These are phyloP conservation scores for Citrus glauca DNA, from an alignment of 345 rosid genomes.

Conservation along the genomic window DNA sequence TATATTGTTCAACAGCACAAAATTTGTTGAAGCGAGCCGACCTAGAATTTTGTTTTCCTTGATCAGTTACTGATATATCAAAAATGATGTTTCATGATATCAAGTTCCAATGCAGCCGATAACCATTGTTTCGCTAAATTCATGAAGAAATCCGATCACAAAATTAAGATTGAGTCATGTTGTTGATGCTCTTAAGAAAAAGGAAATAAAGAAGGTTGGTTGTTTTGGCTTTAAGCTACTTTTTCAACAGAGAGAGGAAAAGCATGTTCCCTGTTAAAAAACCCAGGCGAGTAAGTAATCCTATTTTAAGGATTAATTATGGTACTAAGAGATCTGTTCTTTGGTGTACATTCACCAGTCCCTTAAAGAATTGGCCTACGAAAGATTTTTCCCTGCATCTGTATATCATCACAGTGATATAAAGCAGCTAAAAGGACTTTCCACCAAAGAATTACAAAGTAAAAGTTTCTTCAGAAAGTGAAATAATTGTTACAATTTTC, in stretches of 20 bases:
- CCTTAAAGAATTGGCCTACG: background rate
- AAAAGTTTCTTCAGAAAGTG: background rate
- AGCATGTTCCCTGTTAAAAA: background rate
- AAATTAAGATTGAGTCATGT: background rate
- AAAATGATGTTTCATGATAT: background rate
- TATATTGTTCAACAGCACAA: too few species aligned
- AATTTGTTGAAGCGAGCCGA: too few species aligned
- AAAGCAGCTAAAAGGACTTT: background rate
- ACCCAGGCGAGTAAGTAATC: background rate
- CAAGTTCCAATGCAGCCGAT: background rate
- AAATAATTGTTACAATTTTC: background rate
- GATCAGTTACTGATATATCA: too few species aligned
- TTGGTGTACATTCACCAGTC: background rate
- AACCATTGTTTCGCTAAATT: background rate
- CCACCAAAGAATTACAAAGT: background rate
- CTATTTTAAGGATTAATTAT: background rate
- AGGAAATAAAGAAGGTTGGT: background rate
- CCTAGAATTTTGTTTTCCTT: background rate
- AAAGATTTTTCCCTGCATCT: background rate
- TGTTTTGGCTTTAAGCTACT: background rate
- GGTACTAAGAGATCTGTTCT: background rate
- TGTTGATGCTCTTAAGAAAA: background rate
- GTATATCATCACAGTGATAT: background rate
- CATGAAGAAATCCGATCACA: background rate
- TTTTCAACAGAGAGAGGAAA: background rate